A percentile compares a stretch with the other conserved stretches of the same genome.
These are phyloP conservation scores for Mucor plumbeus DNA, from an alignment of 371 early-diverging fungal genomes.

Conservation along the genomic window DNA sequence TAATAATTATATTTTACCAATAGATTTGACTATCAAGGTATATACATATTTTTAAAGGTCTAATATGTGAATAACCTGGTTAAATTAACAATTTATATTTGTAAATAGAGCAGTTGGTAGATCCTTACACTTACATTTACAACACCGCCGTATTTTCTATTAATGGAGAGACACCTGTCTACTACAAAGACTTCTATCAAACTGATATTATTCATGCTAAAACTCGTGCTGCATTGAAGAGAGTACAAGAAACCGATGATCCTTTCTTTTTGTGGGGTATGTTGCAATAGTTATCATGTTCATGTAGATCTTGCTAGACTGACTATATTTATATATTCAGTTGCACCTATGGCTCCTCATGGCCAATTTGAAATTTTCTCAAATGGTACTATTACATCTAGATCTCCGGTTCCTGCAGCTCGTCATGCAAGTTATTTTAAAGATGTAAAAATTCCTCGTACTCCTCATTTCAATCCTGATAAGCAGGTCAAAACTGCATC, in stretches of 20 bases:
- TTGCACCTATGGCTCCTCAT: constrained; percentile 43
- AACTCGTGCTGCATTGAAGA: constrained; percentile 52
- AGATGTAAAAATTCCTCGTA: constrained; percentile 61
- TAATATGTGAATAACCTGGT: background rate
- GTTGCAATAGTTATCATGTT: no score
- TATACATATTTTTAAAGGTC: background rate
- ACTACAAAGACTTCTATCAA: constrained; percentile 58
- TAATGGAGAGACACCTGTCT: constrained; percentile 59
- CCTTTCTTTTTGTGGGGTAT: constrained; percentile 64
- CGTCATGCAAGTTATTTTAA: constrained; percentile 59
- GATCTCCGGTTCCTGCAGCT: constrained; percentile 56
- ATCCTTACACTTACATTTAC: constrained; percentile 67
- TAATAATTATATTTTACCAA: background rate
- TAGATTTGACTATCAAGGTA: constrained; percentile 37
- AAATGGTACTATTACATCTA: constrained; percentile 29
- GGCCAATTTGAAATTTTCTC: constrained; percentile 40
- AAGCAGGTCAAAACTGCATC: constrained; percentile 59
- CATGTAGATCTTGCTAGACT: no score
- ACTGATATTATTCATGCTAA: constrained; percentile 69
- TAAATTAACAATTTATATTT: no score
- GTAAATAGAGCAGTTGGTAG: constrained; percentile 58
- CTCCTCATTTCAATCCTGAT: constrained; percentile 64
- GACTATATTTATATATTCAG: background rate
- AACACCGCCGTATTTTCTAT: constrained; percentile 62
- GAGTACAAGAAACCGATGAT: constrained; percentile 43